Percentiles rank a stretch among this genome's conserved stretches.
Conservation (phyloP, 768 basidiomycete genomes). For the Trametes punicea region DNA sequence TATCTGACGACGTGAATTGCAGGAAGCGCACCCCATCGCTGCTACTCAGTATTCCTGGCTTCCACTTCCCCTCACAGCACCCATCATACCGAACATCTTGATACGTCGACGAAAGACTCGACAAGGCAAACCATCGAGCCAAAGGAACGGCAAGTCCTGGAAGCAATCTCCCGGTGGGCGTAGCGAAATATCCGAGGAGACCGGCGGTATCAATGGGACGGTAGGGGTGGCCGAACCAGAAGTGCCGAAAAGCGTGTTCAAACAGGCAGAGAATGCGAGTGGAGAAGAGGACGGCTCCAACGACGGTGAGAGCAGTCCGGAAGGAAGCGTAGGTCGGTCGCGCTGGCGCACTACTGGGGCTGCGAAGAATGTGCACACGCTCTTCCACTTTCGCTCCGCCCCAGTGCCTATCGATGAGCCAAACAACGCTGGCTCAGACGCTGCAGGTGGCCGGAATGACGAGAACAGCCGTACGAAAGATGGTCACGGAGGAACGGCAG, state of each 20-base stretch:
- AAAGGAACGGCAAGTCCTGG: background rate
- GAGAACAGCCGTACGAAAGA: background rate
- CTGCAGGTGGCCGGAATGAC: background rate
- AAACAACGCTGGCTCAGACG: background rate
- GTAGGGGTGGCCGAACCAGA: background rate
- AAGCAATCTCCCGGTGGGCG: background rate
- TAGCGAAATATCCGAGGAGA: background rate
- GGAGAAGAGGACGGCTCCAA: background rate
- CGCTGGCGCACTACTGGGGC: background rate
- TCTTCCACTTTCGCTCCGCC: constrained; percentile 4
- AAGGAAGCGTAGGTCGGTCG: background rate
- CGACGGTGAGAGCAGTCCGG: constrained; percentile 2
- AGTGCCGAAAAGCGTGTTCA: background rate
- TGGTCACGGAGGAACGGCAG: background rate
- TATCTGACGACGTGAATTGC: background rate
- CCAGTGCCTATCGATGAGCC: background rate
- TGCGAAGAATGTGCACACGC: constrained; percentile 10
- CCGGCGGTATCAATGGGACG: background rate
- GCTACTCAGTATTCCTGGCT: constrained; percentile 8
- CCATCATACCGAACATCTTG: constrained; percentile 9
- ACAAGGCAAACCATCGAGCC: background rate
- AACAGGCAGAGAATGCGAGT: background rate
- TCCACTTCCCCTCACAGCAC: constrained; percentile 11
- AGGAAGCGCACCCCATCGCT: constrained; percentile 19
- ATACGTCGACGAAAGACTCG: constrained; percentile 4